These are phyloP conservation scores for Picea glauca DNA, from an alignment of 75 land plant genomes.

Conservation along the genomic window DNA sequence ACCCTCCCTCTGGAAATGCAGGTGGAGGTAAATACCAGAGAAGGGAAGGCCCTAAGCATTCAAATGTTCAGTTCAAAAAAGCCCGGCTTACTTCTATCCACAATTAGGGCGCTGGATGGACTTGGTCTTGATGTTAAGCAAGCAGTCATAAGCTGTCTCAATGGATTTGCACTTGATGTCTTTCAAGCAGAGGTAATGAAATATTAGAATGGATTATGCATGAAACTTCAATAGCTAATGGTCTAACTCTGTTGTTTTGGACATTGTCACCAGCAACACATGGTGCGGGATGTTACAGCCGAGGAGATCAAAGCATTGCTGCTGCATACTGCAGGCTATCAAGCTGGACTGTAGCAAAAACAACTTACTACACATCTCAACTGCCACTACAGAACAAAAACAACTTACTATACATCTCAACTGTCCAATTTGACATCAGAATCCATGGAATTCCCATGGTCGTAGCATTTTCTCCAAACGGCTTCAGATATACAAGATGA, in stretches of 20 bases:
- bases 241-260: background rate
- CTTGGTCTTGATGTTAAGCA: conserved; percentile 90
- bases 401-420: no score
- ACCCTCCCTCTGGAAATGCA: conserved; percentile 13
- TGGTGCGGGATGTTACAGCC: conserved; percentile 17
- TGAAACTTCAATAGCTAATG: background rate
- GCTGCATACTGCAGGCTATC: conserved; percentile 12
- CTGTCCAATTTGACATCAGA: no score
- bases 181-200: conserved; percentile 80
- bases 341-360: background rate
- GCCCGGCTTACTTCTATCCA: conserved; percentile 81
- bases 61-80: conserved; percentile 80
- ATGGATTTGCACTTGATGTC: conserved; percentile 88
- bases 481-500: no score
- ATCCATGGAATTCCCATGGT: no score
- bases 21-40: conserved; percentile 80
- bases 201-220: background rate
- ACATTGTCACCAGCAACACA: conserved; percentile 18
- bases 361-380: no score
- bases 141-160: conserved; percentile 94
- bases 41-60: conserved; percentile 76
- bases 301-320: conserved; percentile 39
- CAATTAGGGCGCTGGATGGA: conserved; percentile 77
- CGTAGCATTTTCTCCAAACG: no score
- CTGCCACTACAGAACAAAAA: no score